phyloP scores from a whole-genome alignment of 2,329 filamentous ascomycete genomes.

The Trichophyton simii region DNA sequence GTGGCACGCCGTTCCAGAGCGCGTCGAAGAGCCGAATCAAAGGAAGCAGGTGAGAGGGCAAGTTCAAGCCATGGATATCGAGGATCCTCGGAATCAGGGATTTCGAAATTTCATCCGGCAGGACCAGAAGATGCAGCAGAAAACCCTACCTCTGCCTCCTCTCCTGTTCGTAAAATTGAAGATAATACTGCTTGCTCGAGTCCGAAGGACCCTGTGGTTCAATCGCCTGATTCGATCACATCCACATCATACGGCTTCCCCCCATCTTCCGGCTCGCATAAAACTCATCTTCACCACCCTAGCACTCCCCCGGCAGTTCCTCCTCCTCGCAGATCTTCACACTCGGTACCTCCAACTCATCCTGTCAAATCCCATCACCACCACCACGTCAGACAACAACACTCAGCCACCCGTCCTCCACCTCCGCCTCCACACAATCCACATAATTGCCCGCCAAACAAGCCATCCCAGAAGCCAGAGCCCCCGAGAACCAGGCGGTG shows the following conservation, averaged over 20 bases:
- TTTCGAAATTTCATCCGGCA: neutral
- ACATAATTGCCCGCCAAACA: conserved; percentile 6
- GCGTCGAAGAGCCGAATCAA: neutral
- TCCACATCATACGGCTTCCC: neutral
- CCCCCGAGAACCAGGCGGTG: conserved; percentile 33
- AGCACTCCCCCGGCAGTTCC: conserved; percentile 28
- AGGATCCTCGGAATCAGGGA: neutral
- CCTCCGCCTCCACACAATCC: conserved; percentile 7
- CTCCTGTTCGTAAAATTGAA: neutral
- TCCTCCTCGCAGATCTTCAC: conserved; percentile 28
- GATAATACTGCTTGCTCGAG: neutral
- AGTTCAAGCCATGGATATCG: neutral
- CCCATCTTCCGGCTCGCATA: neutral
- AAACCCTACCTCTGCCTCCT: neutral
- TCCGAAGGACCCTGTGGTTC: neutral
- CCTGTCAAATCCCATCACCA: conserved; percentile 10
- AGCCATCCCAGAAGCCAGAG: conserved; percentile 23
- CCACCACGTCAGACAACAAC: conserved; percentile 2
- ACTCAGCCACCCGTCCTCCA: conserved; percentile 6
- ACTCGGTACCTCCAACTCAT: conserved; percentile 16
- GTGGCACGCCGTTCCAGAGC: conserved; percentile 14
- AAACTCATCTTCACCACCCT: neutral
- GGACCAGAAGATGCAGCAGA: neutral
- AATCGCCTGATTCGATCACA: neutral
- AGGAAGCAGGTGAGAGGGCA: neutral